Evolutionary conservation across 1,284 basidiomycete genomes (phyloP), one percentile per base, ranked within the genome.

Genomic region (Pseudozyma tsukubaensis): DNA sequence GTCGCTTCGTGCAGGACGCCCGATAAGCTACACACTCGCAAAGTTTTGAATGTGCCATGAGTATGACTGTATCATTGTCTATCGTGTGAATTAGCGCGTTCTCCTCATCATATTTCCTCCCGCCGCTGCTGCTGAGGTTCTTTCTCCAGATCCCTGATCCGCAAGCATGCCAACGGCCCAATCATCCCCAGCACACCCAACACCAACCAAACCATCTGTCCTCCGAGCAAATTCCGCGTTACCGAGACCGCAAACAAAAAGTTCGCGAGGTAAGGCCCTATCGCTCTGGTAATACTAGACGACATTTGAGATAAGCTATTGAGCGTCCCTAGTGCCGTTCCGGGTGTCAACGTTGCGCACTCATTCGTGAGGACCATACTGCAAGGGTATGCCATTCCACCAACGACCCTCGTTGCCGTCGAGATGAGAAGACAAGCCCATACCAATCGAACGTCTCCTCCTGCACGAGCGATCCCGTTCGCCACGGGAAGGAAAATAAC

Each of bases 401-500:
- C 68, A 3, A 72, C 21, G 8, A 66, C 59, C 14, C 62, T 49
- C 16, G 63, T 47, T 1, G 36, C 32, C 5, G 70, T 64, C 7
- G 49, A 53, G 10, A 56, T 13, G 4, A 64, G 24, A 4, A 76
- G 7, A 18, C 54, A 64, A 1, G 18, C 10, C 64, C 68, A 70
- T 4, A 67, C 58, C 9, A 45, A 6, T 5, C 32, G 8, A 32
- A 18, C 21, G 40, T 44, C 36, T 39, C 19, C 50, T 37, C 16
- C 59, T 1, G 44, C 32, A 7, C 64, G 56, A 0, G 83, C 84
- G n/a, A 77, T 34, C 2, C 54, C 59, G 43, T 83, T 73, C 29
- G 84, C 77, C 16, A 82, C 39, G 0, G 85, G 85, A 49, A 85
- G 76, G 2, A 85, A 51, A 2, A 77, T 24, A 18, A 83, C 79